phyloP scores from a whole-genome alignment of 331 rosid genomes.

The Acacia pycnantha region DNA sequence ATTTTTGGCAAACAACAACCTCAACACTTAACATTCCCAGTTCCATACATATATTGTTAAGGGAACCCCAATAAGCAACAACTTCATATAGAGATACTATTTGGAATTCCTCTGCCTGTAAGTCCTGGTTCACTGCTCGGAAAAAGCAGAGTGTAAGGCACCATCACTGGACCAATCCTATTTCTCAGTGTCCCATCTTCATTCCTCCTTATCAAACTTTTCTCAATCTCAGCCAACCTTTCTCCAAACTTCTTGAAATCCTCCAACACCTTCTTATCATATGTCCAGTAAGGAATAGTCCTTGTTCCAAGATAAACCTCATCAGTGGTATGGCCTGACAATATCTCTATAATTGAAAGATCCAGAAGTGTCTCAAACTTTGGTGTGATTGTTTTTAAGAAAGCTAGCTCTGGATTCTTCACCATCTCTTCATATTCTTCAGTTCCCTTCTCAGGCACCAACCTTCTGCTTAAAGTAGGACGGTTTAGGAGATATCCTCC shows the following conservation, averaged over 20 bases:
- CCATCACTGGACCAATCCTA: slow-evolving; percentile 48
- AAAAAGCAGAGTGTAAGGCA: slow-evolving; percentile 63
- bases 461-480: slow-evolving; percentile 52
- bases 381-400: slow-evolving; percentile 58
- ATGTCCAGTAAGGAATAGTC: slow-evolving; percentile 55
- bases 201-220: slow-evolving; percentile 33
- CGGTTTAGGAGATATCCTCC: slow-evolving; percentile 64
- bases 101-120: slow-evolving; percentile 71
- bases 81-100: slow-evolving; percentile 48
- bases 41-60: too few species aligned
- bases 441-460: slow-evolving; percentile 63
- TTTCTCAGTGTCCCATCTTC: slow-evolving; percentile 45
- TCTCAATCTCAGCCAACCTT: slow-evolving; percentile 48
- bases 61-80: too few species aligned
- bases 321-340: slow-evolving; percentile 69
- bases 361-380: slow-evolving; percentile 55
- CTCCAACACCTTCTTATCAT: slow-evolving; percentile 34
- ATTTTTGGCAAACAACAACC: neutral
- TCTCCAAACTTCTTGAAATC: slow-evolving; percentile 33
- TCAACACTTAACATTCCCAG: neutral
- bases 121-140: slow-evolving; percentile 61
- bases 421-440: slow-evolving; percentile 53
- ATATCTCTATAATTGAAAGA: slow-evolving; percentile 57
- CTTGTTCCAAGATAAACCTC: slow-evolving; percentile 72
- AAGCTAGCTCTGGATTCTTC: slow-evolving; percentile 47